phyloP scores from a whole-genome alignment of 2,329 filamentous ascomycete species.

The Trichoderma brevicompactum region DNA sequence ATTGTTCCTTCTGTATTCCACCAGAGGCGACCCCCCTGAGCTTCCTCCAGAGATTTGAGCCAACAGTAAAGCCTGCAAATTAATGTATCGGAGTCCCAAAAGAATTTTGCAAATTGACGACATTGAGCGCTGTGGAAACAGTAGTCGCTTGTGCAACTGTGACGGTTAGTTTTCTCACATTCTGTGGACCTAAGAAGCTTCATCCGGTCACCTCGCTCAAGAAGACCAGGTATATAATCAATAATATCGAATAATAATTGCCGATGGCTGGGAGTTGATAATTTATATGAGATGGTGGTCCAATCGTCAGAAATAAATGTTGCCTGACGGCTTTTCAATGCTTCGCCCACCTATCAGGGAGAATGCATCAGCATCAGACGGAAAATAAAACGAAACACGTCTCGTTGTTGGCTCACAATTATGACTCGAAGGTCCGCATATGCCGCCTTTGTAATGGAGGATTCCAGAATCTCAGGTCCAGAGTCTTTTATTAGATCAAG shows the following conservation, averaged over 20 bases:
- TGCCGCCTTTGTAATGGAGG: background rate
- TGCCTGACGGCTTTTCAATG: background rate
- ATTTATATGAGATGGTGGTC: background rate
- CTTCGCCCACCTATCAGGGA: background rate
- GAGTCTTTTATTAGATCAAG: background rate
- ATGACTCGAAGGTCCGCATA: background rate
- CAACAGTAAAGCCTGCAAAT: background rate
- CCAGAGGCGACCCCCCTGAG: background rate
- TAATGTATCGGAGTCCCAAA: background rate
- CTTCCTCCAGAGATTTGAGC: background rate
- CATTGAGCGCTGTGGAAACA: background rate
- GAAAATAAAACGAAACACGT: background rate
- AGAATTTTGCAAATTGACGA: background rate
- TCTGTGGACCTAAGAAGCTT: background rate
- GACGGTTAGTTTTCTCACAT: background rate
- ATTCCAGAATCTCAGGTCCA: background rate
- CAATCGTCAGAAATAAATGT: background rate
- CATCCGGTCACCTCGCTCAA: background rate
- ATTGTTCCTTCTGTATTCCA: background rate
- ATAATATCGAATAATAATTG: background rate
- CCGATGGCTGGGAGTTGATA: background rate
- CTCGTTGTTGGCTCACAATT: background rate
- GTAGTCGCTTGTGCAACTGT: rapidly evolving
- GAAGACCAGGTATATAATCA: background rate
- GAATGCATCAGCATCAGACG: background rate